phyloP scores from a whole-genome alignment of 2,329 filamentous ascomycete genomes.

The Lecanicillium sp. region DNA sequence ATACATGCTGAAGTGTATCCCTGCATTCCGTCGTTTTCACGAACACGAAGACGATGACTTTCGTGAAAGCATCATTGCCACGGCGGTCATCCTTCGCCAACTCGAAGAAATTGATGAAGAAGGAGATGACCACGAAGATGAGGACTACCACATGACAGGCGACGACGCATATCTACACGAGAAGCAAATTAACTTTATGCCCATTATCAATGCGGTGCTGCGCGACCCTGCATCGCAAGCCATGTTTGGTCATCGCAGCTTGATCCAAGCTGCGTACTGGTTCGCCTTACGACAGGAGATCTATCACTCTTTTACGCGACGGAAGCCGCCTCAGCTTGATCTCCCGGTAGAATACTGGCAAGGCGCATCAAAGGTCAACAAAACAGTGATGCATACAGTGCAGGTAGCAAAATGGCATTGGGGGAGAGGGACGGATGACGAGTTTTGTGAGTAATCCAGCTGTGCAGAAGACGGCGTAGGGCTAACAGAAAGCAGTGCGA shows the following conservation, averaged over 20 bases:
- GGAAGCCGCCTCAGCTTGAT: slow-evolving; percentile 32
- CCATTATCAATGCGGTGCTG: slow-evolving; percentile 35
- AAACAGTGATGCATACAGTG: slow-evolving; percentile 35
- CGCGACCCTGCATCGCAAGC: slow-evolving; percentile 31
- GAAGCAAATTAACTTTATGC: slow-evolving; percentile 32
- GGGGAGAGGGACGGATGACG: slow-evolving; percentile 29
- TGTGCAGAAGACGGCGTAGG: neutral
- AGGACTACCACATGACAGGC: slow-evolving; percentile 6
- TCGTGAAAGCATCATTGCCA: slow-evolving; percentile 35
- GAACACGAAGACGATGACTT: slow-evolving; percentile 32
- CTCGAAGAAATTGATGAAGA: slow-evolving; percentile 37
- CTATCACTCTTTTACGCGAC: slow-evolving; percentile 34
- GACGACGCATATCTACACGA: slow-evolving; percentile 12
- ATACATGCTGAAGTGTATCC: slow-evolving; percentile 35
- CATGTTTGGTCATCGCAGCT: slow-evolving; percentile 29
- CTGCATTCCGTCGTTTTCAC: slow-evolving; percentile 32
- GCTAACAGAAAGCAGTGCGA: slow-evolving; percentile 22
- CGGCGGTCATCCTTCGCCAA: slow-evolving; percentile 35
- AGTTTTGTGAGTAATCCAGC: slow-evolving; percentile 29
- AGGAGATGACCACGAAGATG: slow-evolving; percentile 20
- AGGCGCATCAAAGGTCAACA: slow-evolving; percentile 32
- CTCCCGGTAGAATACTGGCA: slow-evolving; percentile 29
- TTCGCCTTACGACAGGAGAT: slow-evolving; percentile 37
- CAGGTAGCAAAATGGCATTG: slow-evolving; percentile 37
- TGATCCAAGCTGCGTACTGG: slow-evolving; percentile 36